Conservation (phyloP, 495 filamentous ascomycete species). For the Hyaloscypha bicolor region DNA sequence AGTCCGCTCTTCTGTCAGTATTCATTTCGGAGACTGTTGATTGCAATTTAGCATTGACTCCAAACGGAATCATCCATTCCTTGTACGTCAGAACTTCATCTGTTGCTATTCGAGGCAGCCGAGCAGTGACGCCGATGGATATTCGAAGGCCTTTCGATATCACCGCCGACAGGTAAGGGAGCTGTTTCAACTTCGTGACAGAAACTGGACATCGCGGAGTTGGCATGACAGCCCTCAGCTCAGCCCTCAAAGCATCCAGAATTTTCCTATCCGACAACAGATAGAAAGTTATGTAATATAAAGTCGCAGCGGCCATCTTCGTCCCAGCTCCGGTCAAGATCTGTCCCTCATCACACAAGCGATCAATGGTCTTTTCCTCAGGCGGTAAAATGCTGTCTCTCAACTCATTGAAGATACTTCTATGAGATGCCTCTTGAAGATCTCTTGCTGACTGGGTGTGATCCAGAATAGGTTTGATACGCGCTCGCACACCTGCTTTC, state of each 20-base stretch:
- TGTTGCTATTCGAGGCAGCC: slow-evolving; percentile 38
- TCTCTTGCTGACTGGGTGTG: not conserved
- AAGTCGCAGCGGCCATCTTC: slow-evolving; percentile 30
- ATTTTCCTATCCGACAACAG: not conserved
- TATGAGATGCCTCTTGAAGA: slow-evolving; percentile 5
- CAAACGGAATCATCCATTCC: slow-evolving; percentile 11
- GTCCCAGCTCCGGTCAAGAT: slow-evolving; percentile 38
- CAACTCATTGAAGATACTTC: slow-evolving; percentile 10
- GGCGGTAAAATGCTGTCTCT: slow-evolving; percentile 10
- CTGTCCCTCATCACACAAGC: slow-evolving; percentile 32
- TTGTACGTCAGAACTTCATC: slow-evolving; percentile 37
- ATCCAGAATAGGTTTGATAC: not conserved
- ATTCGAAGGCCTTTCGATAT: slow-evolving; percentile 34
- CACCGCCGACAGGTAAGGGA: not conserved
- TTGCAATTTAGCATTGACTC: slow-evolving; percentile 29
- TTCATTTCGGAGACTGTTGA: too few species aligned
- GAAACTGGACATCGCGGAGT: not conserved
- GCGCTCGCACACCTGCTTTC: not conserved
- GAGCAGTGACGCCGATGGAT: slow-evolving; percentile 39
- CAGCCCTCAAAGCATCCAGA: not conserved
- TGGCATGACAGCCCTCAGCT: not conserved
- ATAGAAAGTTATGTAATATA: slow-evolving; percentile 17
- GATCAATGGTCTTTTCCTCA: slow-evolving; percentile 11
- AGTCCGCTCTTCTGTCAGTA: slow-evolving; percentile 29
- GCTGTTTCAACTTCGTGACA: not conserved